Evolutionary conservation across 2,329 filamentous ascomycete genomes (phyloP), one percentile per base, ranked within the genome.

Genomic region (Lizonia empirigonia): DNA sequence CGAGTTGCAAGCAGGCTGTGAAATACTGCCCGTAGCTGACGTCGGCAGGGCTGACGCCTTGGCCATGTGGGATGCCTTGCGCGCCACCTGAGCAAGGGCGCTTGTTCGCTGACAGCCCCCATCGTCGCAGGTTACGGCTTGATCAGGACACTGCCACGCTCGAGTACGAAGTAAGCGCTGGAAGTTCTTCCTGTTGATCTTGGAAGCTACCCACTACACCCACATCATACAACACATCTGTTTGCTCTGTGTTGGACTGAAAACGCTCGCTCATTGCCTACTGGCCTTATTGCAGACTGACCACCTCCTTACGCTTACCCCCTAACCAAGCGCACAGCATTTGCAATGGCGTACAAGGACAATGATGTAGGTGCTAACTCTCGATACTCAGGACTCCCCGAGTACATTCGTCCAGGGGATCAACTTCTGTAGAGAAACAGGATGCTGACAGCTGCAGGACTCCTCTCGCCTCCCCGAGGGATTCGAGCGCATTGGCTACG

Each of bases 401-500:
- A 15, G 5, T 30, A 7, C 13, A 13, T 30, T n/a, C 9, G 12
- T 2, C 7, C 13, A 7, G 13, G n/a, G 5, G 15, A n/a, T 30
- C 27, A 5, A 30, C 13, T 15, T 2, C 27, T 15, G n/a, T 7
- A 7, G 15, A 15, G 5, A n/a, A 30, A 3, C 27, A 6, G 49
- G 9, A 8, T n/a, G 15, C 38, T 50, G 33, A 50, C 13, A 9
- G 3, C 12, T 18, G 5, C 38, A 73, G 70, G 82, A 84, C 56
- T 74, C 78, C 18, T 74, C 80, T 49, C 80, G 82, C 34, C 77
- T 85, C 13, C 82, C 82, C 2, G 73, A 78, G 32, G 82, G 81
- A 67, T 82, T 84, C 77, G 65, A 72, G 33, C 77, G 82, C 49
- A 72, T 82, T 22, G 80, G 80, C 57, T 84, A 85, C 71, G 82